Evolutionary conservation across 371 early-diverging fungal genomes (phyloP).

Genomic region (Lichtheimia ramosa): DNA sequence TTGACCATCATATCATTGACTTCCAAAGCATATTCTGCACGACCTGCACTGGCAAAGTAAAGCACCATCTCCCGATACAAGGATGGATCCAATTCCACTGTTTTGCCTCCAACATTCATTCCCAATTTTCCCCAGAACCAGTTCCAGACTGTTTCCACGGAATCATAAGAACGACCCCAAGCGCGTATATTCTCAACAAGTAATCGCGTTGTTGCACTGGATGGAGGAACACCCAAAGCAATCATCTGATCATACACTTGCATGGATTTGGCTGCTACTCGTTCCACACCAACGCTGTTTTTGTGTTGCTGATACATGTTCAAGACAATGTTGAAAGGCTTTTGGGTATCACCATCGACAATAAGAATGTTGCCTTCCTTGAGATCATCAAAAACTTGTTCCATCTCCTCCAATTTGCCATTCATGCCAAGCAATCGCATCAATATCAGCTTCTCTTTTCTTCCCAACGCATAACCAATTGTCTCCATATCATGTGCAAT

Average conservation of each 20-base stretch:
- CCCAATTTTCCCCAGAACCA: slow-evolving; percentile 41
- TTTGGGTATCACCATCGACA: slow-evolving; percentile 22
- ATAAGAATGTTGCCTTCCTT: slow-evolving; percentile 12
- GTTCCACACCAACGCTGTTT: slow-evolving; percentile 14
- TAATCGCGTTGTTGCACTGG: slow-evolving; percentile 13
- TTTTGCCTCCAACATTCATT: slow-evolving; percentile 20
- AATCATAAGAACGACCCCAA: slow-evolving; percentile 16
- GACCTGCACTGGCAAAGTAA: slow-evolving; percentile 40
- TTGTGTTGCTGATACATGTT: slow-evolving; percentile 30
- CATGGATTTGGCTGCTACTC: slow-evolving; percentile 29
- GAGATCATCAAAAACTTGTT: slow-evolving; percentile 30
- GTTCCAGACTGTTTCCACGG: slow-evolving; percentile 31
- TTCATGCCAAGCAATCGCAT: slow-evolving; percentile 40
- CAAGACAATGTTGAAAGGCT: slow-evolving; percentile 37
- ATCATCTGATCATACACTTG: slow-evolving; percentile 35
- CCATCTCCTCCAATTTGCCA: slow-evolving; percentile 41
- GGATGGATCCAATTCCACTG: slow-evolving; percentile 21
- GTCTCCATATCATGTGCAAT: slow-evolving; percentile 42
- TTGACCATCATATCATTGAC: slow-evolving; percentile 43
- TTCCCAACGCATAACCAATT: slow-evolving; percentile 31
- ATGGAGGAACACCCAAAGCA: slow-evolving; percentile 23
- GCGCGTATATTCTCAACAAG: slow-evolving; percentile 29
- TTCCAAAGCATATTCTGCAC: slow-evolving; percentile 37
- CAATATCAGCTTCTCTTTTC: slow-evolving; percentile 34
- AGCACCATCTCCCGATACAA: slow-evolving; percentile 34